These are phyloP conservation scores for Mikania micrantha DNA, from an alignment of 129 eudicot species.

Conservation along the genomic window DNA sequence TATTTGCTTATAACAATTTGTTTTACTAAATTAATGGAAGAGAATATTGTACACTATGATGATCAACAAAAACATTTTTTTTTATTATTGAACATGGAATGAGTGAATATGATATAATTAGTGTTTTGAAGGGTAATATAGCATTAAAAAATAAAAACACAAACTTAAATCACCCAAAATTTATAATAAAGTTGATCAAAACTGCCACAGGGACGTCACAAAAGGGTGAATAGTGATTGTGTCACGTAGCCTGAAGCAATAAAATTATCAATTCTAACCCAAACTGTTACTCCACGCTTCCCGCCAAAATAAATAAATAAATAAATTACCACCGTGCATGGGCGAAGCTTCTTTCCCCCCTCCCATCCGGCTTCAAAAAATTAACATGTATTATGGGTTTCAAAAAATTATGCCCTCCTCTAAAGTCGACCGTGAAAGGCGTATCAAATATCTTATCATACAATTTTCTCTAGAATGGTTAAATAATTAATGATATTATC, in stretches of 20 bases:
- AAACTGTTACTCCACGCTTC: neutral
- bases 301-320: too few relatives aligned
- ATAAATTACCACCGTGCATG: too few relatives aligned
- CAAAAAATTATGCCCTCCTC: too few relatives aligned
- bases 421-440: too few relatives aligned
- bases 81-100: neutral
- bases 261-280: neutral
- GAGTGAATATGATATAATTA: neutral
- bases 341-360: too few relatives aligned
- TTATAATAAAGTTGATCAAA: neutral
- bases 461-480: too few relatives aligned
- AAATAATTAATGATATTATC: too few relatives aligned
- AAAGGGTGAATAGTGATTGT: neutral
- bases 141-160: neutral
- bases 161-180: neutral
- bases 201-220: neutral
- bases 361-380: too few relatives aligned
- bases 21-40: neutral
- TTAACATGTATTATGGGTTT: too few relatives aligned
- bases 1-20: neutral
- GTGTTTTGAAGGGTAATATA: neutral
- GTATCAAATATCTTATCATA: too few relatives aligned
- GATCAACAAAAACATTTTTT: neutral
- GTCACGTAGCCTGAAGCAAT: neutral
- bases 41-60: neutral